Evolutionary conservation across 2,329 filamentous ascomycete genomes (phyloP).

Genomic region (Neurospora sp.): DNA sequence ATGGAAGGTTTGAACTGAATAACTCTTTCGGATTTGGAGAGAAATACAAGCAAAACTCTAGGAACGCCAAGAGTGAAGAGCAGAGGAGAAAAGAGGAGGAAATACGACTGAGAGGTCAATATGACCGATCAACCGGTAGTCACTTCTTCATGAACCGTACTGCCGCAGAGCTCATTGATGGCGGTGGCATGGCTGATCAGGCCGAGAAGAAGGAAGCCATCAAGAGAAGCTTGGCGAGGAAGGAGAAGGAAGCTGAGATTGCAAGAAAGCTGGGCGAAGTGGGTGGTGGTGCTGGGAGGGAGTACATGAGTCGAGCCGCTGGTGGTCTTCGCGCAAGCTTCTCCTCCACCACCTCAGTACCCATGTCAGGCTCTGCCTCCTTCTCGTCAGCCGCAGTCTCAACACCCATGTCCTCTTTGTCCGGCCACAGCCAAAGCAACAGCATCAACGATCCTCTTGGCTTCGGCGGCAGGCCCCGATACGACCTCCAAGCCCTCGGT

Average conservation of each 20-base stretch:
- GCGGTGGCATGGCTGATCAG: conserved; percentile 44
- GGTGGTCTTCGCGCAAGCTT: conserved; percentile 6
- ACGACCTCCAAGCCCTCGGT: conserved; percentile 36
- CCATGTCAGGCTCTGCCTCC: background rate
- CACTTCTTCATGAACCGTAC: conserved; percentile 39
- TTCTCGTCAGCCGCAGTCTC: background rate
- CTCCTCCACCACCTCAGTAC: background rate
- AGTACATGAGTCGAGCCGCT: conserved; percentile 50
- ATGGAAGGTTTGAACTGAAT: conserved; percentile 70
- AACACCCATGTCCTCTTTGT: conserved; percentile 4
- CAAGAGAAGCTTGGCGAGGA: conserved; percentile 51
- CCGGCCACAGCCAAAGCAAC: background rate
- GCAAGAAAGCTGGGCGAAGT: conserved; percentile 55
- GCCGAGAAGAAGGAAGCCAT: conserved; percentile 56
- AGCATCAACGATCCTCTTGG: background rate
- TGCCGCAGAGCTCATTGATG: conserved; percentile 21
- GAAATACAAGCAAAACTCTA: conserved; percentile 7
- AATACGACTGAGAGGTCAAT: conserved; percentile 26
- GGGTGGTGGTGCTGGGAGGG: conserved; percentile 55
- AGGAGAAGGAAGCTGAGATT: conserved; percentile 64
- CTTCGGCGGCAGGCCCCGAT: conserved; percentile 7
- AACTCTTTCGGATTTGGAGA: conserved; percentile 45
- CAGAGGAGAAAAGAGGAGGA: conserved; percentile 14
- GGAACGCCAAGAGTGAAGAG: conserved; percentile 23
- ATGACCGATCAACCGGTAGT: conserved; percentile 49